Evolutionary conservation across 2,329 filamentous ascomycete species (phyloP), one percentile per base, ranked within the genome.

Genomic region (Parascedosporium putredinis): DNA sequence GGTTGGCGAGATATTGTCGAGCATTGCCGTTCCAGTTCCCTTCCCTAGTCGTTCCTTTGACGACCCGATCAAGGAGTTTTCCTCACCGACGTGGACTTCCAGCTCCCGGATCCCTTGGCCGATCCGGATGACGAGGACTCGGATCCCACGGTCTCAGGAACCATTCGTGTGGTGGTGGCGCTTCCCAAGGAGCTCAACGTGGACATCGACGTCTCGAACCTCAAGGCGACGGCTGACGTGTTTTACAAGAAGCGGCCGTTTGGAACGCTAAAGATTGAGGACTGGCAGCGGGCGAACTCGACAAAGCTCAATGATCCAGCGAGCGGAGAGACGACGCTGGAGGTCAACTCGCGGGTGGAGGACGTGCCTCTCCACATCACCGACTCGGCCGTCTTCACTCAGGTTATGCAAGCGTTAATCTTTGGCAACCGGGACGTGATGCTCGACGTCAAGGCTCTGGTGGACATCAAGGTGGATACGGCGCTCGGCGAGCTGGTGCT

Each of bases 101-200:
- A 79, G 45, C 70, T 98, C 43, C 93, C 93, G 0, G 81, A 89
- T 58, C 85, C 87, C 1, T 78, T 84, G 58, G 87, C 88, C 2
- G 81, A 89, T 16, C 86, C 87, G 0, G 79, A 76, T 51, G 79
- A 83, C 9, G 86, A 88, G 0, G 79, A 83, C 47, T 74, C 84
- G 3, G 79, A 84, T 50, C 89, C 90, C 8, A 82, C 78, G 50
- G 82, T 98, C 14, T 95, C 88, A 25, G 90, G 90, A 3, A 83
- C 84, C 18, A 84, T 96, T 43, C 73, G 86, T 53, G 90, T 90
- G 9, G 72, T 90, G 16, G 84, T 94, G 23, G 80, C 73, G 9
- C 65, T 97, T 29, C 93, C 93, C 0, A 76, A 86, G 40, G 86
- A 95, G 62, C 84, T 97, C 74, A 89, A 95, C 59, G 84, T 97